Evolutionary conservation across 768 basidiomycete species (phyloP).

Genomic region (Collybiopsis confluens): DNA sequence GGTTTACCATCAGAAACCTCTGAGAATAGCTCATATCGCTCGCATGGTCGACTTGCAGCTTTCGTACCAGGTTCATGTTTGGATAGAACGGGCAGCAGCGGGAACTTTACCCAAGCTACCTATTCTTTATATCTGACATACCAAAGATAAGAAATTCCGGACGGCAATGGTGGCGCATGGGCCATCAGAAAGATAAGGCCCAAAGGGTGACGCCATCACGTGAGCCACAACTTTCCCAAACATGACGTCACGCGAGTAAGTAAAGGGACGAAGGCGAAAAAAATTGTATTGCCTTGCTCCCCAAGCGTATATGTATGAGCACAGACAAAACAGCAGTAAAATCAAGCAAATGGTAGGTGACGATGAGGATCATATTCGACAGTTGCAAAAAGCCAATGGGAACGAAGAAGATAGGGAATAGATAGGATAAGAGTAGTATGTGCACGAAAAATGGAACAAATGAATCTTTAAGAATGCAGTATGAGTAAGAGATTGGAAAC

Average conservation of each 20-base stretch:
- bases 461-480: not conserved
- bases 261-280: not conserved
- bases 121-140: no score
- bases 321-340: no score
- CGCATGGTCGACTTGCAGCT: conserved; percentile 3
- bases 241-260: conserved; percentile 6
- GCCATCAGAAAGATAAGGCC: not conserved
- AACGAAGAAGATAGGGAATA: not conserved
- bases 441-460: not conserved
- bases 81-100: no score
- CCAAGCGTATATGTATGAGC: no score
- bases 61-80: conserved; percentile 4
- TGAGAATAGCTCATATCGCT: conserved; percentile 1
- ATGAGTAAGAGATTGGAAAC: not conserved
- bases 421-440: not conserved
- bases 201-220: conserved; percentile 3
- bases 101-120: no score
- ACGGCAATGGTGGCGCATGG: not conserved
- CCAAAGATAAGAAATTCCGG: no score
- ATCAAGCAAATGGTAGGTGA: no score
- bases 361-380: no score
- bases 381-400: not conserved
- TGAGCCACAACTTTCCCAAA: not conserved
- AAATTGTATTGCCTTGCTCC: not conserved
- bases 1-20: conserved; percentile 1